Conservation (phyloP, 148 eudicot genomes). For the Chenopodium album region DNA sequence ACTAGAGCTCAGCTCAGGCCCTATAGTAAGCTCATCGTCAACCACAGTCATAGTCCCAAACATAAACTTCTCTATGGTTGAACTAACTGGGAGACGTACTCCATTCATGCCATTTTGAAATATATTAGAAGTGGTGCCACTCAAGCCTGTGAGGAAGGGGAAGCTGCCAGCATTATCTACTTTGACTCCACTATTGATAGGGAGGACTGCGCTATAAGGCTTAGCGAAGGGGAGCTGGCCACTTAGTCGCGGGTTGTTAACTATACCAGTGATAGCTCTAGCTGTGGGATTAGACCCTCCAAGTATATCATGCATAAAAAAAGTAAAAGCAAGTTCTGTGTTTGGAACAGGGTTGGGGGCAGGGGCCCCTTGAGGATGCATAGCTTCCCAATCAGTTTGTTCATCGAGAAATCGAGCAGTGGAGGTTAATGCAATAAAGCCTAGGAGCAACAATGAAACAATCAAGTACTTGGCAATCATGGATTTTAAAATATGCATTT, state of each 20-base stretch:
- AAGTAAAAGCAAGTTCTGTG: constrained; percentile 35
- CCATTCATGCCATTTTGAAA: constrained; percentile 35
- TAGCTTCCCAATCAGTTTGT: constrained; percentile 11
- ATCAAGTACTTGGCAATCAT: background rate
- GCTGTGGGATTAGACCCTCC: constrained; percentile 79
- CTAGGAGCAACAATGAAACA: background rate
- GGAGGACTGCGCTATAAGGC: constrained; percentile 55
- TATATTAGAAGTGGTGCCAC: constrained; percentile 49
- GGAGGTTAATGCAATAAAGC: background rate
- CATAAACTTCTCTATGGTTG: constrained; percentile 53
- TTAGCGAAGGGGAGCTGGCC: constrained; percentile 85
- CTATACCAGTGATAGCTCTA: constrained; percentile 65
- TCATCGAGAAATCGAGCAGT: constrained; percentile 2
- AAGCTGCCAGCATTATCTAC: constrained; percentile 49
- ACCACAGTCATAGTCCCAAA: constrained; percentile 64
- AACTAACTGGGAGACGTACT: constrained; percentile 41
- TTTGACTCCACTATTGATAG: constrained; percentile 39
- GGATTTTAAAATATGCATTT: background rate
- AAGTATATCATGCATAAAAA: constrained; percentile 81
- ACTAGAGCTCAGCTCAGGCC: constrained; percentile 50
- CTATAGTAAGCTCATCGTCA: constrained; percentile 62
- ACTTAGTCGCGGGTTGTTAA: constrained; percentile 49
- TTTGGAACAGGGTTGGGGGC: background rate
- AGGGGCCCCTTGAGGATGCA: constrained; percentile 14
- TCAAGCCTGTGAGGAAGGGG: constrained; percentile 76